Percentiles rank a stretch among this genome's conserved stretches.
Evolutionary conservation across 768 basidiomycete genomes (phyloP).

Genomic region (Coprinopsis cinerea): DNA sequence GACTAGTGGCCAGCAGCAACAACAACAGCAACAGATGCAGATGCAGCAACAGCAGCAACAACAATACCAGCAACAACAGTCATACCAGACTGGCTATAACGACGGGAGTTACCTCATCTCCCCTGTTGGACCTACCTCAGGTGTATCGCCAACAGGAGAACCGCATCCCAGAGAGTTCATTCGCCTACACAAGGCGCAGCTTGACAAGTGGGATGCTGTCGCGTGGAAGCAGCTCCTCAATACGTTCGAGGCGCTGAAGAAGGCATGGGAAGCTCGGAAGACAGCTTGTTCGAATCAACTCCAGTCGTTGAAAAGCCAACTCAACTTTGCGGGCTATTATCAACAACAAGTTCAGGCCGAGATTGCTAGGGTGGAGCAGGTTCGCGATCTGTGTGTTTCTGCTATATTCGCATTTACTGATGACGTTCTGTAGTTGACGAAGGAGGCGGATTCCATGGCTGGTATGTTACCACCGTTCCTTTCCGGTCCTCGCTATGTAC

Average conservation of each 20-base stretch:
- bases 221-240: slow-evolving; percentile 67
- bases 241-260: slow-evolving; percentile 59
- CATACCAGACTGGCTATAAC: slow-evolving; percentile 11
- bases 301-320: slow-evolving; percentile 29
- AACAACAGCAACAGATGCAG: slow-evolving; percentile 15
- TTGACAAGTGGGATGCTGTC: slow-evolving; percentile 67
- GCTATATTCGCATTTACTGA: background rate
- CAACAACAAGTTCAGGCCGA: slow-evolving; percentile 49
- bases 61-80: slow-evolving; percentile 15
- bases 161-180: slow-evolving; percentile 68
- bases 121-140: slow-evolving; percentile 8
- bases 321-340: slow-evolving; percentile 37
- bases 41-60: slow-evolving; percentile 17
- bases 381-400: slow-evolving; percentile 27
- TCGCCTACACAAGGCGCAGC: slow-evolving; percentile 54
- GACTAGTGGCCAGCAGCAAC: slow-evolving; percentile 19
- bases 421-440: slow-evolving; percentile 36
- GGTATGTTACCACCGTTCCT: slow-evolving; percentile 31
- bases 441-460: slow-evolving; percentile 47
- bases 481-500: background rate
- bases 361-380: slow-evolving; percentile 50
- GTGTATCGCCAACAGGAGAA: slow-evolving; percentile 29
- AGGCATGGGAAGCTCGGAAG: slow-evolving; percentile 58
- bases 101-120: slow-evolving; percentile 11
- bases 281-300: slow-evolving; percentile 45